phyloP scores from a whole-genome alignment of 106 monocot species.

The Acanthochlamys bracteata region DNA sequence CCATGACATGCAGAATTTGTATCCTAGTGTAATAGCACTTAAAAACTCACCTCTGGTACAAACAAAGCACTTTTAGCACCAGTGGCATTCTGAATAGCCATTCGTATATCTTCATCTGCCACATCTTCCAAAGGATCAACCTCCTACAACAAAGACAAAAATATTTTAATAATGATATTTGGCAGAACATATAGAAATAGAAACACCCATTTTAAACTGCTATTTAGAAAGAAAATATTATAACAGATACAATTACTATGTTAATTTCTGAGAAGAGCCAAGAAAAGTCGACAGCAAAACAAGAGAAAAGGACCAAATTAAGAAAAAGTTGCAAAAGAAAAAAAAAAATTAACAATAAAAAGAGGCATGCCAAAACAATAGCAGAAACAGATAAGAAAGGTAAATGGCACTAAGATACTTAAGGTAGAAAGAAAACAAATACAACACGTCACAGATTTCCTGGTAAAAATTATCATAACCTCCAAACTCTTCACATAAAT shows the following conservation, averaged over 20 bases:
- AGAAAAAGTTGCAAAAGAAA: too few species aligned
- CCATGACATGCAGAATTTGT: background rate
- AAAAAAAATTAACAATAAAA: too few species aligned
- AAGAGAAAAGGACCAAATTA: too few species aligned
- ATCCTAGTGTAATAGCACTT: background rate
- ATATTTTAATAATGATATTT: background rate
- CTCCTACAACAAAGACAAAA: slow-evolving; percentile 32
- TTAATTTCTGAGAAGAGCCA: too few species aligned
- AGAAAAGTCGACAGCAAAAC: too few species aligned
- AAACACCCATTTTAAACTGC: background rate
- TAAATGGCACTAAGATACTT: too few species aligned
- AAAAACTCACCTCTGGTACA: slow-evolving; percentile 67
- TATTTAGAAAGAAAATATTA: too few species aligned
- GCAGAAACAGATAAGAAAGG: too few species aligned
- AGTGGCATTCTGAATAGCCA: slow-evolving; percentile 98
- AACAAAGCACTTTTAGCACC: slow-evolving; percentile 93
- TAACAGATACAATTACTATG: too few species aligned
- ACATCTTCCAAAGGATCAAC: slow-evolving; percentile 93
- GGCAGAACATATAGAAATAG: background rate
- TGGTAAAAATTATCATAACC: slow-evolving; percentile 39
- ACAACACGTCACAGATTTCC: background rate
- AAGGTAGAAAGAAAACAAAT: background rate
- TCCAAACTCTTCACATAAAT: slow-evolving; percentile 97
- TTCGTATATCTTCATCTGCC: slow-evolving; percentile 91
- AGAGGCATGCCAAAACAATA: too few species aligned